Base-by-base conservation (phyloP, 129 eudicot genomes). In the Flaveria ramosissima region DNA sequence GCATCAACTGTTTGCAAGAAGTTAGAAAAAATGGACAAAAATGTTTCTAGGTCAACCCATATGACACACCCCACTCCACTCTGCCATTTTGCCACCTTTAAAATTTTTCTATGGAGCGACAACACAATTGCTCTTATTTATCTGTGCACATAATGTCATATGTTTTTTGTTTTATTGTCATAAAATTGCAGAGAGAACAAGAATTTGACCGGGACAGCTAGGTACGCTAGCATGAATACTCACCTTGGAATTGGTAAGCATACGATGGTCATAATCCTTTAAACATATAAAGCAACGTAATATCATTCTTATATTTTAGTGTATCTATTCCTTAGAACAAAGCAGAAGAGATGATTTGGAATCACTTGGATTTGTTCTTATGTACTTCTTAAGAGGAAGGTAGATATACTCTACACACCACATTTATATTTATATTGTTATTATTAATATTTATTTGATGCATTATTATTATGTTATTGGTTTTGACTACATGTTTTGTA, bases 331-430 rank as follows among this genome's bases (percentile, higher is more conserved):
- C 64, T 48, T 73, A 94, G 99, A 94, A 83, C 99, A 91, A 94
- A 91, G 99, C 80, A 85, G 99, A 60, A 91, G 99, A 77, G 99
- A 94, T 83, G 97, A 94, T 83, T 75, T 94, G 53, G 99, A 94
- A 81, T 94, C 99, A 75, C 93, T 94, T 79, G 99, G 99, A 77
- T 94, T 80, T 81, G 99, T 94, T 77, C 93, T 94, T 36, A 91
- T 91, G 99, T 94, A 94, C 85, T 94, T 94, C 80, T 85, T 94
- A 77, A 86, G 99, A 84, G 99, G 99, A 85, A 94, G 99, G 99
- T 94, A 71, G 57, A 68, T 14, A 68, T 69, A 26, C 41, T 30
- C 26, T 2, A 46, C 2, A 2, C 16, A 2, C 39, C 43, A 10
- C 41, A 30, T 39, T 2, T n/a, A n/a, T n/a, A n/a, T n/a, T n/a